Percentiles rank a stretch among this genome's conserved stretches.
These are phyloP conservation scores for Suillus tomentosus DNA, from an alignment of 768 basidiomycete genomes.

Conservation along the genomic window DNA sequence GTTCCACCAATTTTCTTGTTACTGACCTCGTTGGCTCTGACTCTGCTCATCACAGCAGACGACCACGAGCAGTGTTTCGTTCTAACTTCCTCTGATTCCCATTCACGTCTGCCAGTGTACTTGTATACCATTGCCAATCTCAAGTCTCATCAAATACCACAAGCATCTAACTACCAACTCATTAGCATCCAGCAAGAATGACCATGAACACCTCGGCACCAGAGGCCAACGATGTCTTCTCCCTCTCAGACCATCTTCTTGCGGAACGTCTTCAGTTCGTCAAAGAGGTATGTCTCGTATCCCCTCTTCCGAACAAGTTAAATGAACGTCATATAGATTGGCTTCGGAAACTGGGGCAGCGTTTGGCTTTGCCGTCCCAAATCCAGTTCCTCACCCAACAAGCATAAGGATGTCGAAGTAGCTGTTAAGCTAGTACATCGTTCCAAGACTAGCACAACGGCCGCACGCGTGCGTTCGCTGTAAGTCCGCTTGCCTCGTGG, in stretches of 20 bases:
- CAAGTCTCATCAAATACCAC: background rate
- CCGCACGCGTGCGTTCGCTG: conserved; percentile 88
- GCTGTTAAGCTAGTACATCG: conserved; percentile 95
- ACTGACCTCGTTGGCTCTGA: conserved; percentile 1
- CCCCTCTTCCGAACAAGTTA: conserved; percentile 4
- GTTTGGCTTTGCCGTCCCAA: conserved; percentile 81
- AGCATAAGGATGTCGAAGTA: conserved; percentile 54
- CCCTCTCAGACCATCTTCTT: conserved; percentile 71
- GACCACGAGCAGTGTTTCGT: conserved; percentile 11
- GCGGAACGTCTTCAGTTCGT: conserved; percentile 74
- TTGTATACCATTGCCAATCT: conserved; percentile 20
- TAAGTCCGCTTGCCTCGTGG: conserved; percentile 39
- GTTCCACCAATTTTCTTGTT: background rate
- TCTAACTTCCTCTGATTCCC: conserved; percentile 4
- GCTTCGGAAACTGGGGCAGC: conserved; percentile 92
- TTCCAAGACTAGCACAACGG: conserved; percentile 76
- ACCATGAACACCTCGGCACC: conserved; percentile 25
- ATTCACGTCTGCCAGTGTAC: conserved; percentile 23
- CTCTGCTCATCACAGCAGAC: conserved; percentile 15
- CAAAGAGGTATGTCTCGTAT: conserved; percentile 56
- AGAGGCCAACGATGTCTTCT: conserved; percentile 60
- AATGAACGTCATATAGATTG: conserved; percentile 56
- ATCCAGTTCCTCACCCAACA: conserved; percentile 40
- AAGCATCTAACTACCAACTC: background rate
- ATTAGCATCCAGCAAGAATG: background rate